Conservation (phyloP, 805 yeast species). For the Tetrapisispora iriomotensis region DNA sequence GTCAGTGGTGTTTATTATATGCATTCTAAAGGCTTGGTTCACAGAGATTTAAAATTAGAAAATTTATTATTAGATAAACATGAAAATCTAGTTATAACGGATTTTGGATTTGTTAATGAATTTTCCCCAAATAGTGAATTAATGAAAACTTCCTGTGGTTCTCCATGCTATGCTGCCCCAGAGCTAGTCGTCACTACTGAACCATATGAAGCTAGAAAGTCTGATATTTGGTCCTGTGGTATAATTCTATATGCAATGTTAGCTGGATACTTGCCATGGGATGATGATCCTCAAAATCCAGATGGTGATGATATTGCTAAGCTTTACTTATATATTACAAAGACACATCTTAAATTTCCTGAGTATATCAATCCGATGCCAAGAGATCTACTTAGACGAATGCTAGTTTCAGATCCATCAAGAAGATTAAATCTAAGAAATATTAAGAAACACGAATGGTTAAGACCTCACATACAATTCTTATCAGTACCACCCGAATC, state of each 20-base stretch:
- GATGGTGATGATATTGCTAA: conserved; percentile 91
- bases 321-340: conserved; percentile 82
- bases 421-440: conserved; percentile 60
- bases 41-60: conserved; percentile 84
- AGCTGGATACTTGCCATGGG: conserved; percentile 94
- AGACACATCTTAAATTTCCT: conserved; percentile 89
- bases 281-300: conserved; percentile 93
- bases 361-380: conserved; percentile 87
- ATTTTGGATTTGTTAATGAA: conserved; percentile 91
- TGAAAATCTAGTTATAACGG: conserved; percentile 77
- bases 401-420: conserved; percentile 76
- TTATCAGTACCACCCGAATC: conserved; percentile 77
- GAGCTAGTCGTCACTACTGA: conserved; percentile 81
- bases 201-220: conserved; percentile 86
- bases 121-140: conserved; percentile 50
- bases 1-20: conserved; percentile 90
- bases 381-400: conserved; percentile 77
- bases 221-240: conserved; percentile 96
- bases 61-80: conserved; percentile 77
- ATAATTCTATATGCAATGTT: conserved; percentile 93
- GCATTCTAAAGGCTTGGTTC: conserved; percentile 87
- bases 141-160: conserved; percentile 93
- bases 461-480: conserved; percentile 73
- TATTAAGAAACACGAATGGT: conserved; percentile 79
- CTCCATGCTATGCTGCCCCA: conserved; percentile 98